These are phyloP conservation scores for Tolypocladium paradoxum DNA, from an alignment of 2,329 filamentous ascomycete genomes.

Conservation along the genomic window DNA sequence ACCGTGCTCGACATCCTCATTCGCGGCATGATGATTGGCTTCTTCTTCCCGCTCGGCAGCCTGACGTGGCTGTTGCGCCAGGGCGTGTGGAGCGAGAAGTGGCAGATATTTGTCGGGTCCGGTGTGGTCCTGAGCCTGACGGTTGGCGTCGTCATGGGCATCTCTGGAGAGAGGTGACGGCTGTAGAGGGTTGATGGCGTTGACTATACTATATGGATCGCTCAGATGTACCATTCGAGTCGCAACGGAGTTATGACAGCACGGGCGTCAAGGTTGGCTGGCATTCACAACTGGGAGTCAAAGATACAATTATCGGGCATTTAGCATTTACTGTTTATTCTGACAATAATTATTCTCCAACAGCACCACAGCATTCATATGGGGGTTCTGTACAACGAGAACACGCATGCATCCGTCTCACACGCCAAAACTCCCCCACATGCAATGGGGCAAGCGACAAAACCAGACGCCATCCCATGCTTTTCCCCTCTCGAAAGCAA, in stretches of 20 bases:
- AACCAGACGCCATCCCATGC: neutral
- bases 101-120: conserved; percentile 76
- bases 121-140: conserved; percentile 71
- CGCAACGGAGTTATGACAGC: neutral
- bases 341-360: neutral
- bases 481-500: neutral
- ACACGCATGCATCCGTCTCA: neutral
- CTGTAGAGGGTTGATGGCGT: too few relatives aligned
- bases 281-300: neutral
- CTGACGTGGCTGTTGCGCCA: conserved; percentile 77
- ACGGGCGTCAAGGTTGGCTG: neutral
- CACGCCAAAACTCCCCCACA: neutral
- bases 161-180: conserved; percentile 23
- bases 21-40: conserved; percentile 80
- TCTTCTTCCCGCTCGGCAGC: conserved; percentile 87
- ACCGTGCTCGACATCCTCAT: conserved; percentile 70
- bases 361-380: neutral
- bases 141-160: conserved; percentile 56
- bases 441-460: neutral
- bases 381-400: neutral
- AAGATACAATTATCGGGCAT: neutral
- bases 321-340: neutral
- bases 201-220: neutral
- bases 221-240: neutral
- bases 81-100: conserved; percentile 73